Percentiles rank a stretch among this genome's conserved stretches.
These are phyloP conservation scores for Calonectria leucothoes DNA, from an alignment of 2,329 filamentous ascomycete species.

Conservation along the genomic window DNA sequence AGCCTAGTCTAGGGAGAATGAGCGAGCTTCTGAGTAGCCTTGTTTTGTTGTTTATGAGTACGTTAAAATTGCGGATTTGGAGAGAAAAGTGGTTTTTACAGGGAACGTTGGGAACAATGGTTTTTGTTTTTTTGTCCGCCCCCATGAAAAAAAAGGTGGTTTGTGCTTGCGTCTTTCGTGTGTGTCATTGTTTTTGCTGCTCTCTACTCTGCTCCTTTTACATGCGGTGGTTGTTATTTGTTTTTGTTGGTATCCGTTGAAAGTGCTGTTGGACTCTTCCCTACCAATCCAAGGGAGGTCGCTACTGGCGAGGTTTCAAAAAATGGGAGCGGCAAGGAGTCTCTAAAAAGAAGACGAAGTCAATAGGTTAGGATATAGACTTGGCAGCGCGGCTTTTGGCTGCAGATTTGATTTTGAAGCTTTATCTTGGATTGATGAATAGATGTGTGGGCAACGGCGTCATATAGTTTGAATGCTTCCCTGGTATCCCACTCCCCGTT, in stretches of 20 bases:
- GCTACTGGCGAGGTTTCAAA: slow-evolving; percentile 23
- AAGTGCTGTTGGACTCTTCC: slow-evolving; percentile 4
- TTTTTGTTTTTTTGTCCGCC: slow-evolving; percentile 8
- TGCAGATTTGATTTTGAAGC: slow-evolving; percentile 8
- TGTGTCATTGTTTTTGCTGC: slow-evolving; percentile 10
- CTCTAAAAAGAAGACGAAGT: slow-evolving; percentile 34
- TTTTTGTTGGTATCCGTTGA: slow-evolving; percentile 13
- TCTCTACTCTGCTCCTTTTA: slow-evolving; percentile 13
- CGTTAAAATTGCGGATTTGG: slow-evolving; percentile 19
- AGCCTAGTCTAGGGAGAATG: neutral
- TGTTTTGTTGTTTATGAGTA: slow-evolving; percentile 20
- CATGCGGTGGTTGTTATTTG: neutral
- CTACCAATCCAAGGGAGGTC: neutral
- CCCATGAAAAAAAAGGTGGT: slow-evolving; percentile 19
- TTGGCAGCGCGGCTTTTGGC: slow-evolving; percentile 24
- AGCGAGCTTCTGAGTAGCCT: neutral
- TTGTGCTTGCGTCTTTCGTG: slow-evolving; percentile 2
- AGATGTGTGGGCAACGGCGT: slow-evolving; percentile 22
- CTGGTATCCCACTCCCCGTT: neutral
- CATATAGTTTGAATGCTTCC: slow-evolving; percentile 2
- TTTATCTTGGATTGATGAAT: slow-evolving; percentile 21
- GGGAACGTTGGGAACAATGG: slow-evolving; percentile 23
- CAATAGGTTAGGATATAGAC: slow-evolving; percentile 37
- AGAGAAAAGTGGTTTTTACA: slow-evolving; percentile 36
- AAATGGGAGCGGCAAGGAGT: slow-evolving; percentile 31